Base-by-base conservation (phyloP, 2,329 filamentous ascomycete genomes). In the Fusarium sambucinum region DNA sequence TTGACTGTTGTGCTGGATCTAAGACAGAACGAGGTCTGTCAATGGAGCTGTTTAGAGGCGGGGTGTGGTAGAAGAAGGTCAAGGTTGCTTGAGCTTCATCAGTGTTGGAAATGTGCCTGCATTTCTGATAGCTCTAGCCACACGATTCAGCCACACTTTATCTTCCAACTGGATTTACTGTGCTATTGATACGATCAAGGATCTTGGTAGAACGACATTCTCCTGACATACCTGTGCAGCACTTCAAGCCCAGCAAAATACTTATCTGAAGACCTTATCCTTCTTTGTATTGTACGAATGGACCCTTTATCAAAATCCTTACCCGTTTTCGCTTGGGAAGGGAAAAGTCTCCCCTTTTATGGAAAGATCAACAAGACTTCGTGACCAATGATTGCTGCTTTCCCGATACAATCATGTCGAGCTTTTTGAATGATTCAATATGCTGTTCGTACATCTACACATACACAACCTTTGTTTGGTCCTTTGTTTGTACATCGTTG, bases 361-460 rank as follows among this genome's bases (percentile, higher is more conserved):
- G 8, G 19, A 33, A 12, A 48, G 16, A 14, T 25, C 6, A 33
- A 48, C 17, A n/a, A 25, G 5, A 11, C 17, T 23, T 17, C 6
- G 13, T 50, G 23, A 6, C n/a, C 14, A 13, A 40, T 38, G 32
- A 4, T 29, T 23, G 6, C 14, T 55, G 25, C 17, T 51, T 38
- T 16, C 32, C 21, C 10, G 12, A 37, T 51, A 23, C 16, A 19
- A 38, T n/a, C 42, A 47, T 37, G 17, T 55, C 40, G 25, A 52
- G 48, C 33, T 37, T 45, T 42, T 46, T 48, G 38, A 40, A 45
- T 33, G 21, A 46, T 51, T 50, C 52, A 53, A 71, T 62, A 66
- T 63, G 45, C 58, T 67, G 66, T 72, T 73, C 47, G 53, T 74
- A 74, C 70, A 74, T 65, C 55, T 74, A 74, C 53, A 73, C 54